A percentile compares a stretch with the other conserved stretches of the same genome.
phyloP scores from a whole-genome alignment of 2,329 filamentous ascomycete species.

The Paracamarosporium sp. region DNA sequence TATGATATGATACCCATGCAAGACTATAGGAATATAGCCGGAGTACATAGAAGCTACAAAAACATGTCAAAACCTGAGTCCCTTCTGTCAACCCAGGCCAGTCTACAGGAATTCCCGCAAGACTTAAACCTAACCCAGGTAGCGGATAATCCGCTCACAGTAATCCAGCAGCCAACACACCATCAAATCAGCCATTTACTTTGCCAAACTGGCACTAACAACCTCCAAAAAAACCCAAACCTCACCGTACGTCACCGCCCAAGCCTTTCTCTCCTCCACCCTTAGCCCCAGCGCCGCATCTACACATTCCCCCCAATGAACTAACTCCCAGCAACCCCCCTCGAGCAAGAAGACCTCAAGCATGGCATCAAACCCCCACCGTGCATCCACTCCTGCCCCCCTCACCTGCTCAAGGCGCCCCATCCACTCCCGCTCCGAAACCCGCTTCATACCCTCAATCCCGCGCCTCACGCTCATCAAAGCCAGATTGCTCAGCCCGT shows the following conservation, averaged over 20 bases:
- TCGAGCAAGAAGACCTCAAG: conserved; percentile 27
- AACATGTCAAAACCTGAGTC: too few relatives aligned
- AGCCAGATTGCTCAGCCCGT: neutral
- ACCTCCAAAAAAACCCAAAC: conserved; percentile 18
- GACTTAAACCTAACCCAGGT: too few relatives aligned
- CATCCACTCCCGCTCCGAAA: conserved; percentile 18
- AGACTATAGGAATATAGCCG: neutral
- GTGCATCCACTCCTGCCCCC: conserved; percentile 18
- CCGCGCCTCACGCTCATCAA: conserved; percentile 20
- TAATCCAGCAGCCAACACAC: neutral
- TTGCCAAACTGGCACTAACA: neutral
- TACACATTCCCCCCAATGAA: conserved; percentile 20
- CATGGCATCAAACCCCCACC: conserved; percentile 19
- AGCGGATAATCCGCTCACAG: too few relatives aligned
- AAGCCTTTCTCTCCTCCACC: conserved; percentile 15
- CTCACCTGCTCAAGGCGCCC: conserved; percentile 16
- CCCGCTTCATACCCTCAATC: conserved; percentile 21
- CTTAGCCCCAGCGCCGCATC: conserved; percentile 16
- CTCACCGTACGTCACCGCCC: conserved; percentile 17
- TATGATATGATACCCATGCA: conserved; percentile 6
- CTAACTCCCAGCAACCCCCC: conserved; percentile 15
- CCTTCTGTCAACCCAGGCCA: too few relatives aligned
- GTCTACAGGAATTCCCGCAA: too few relatives aligned
- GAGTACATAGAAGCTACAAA: neutral
- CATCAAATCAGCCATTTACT: neutral